Conservation (phyloP, 164 flowering plant genomes). For the Sextonia rubra region DNA sequence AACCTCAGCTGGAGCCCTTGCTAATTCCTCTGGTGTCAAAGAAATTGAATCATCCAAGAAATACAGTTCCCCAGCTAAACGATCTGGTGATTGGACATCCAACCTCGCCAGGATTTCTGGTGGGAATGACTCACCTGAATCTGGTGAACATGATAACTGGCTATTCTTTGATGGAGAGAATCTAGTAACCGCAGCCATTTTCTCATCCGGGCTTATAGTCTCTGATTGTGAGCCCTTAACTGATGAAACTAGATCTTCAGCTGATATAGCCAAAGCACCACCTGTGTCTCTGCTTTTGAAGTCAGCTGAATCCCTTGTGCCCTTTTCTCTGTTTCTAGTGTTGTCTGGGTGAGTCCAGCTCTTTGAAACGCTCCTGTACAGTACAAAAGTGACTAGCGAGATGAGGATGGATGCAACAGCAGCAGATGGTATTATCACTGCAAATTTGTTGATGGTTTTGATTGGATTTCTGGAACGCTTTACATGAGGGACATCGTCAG, state of each 20-base stretch:
- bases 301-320: slow-evolving; percentile 34
- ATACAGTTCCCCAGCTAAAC: slow-evolving; percentile 81
- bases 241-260: slow-evolving; percentile 65
- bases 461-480: slow-evolving; percentile 36
- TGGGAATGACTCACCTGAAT: slow-evolving; percentile 71
- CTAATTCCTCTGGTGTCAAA: slow-evolving; percentile 85
- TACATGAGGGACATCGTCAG: slow-evolving; percentile 24
- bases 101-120: slow-evolving; percentile 59
- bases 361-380: slow-evolving; percentile 49
- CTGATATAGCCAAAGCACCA: slow-evolving; percentile 60
- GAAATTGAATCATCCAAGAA: slow-evolving; percentile 79
- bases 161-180: slow-evolving; percentile 72
- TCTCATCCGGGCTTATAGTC: slow-evolving; percentile 63
- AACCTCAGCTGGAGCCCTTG: slow-evolving; percentile 99
- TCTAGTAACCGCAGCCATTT: slow-evolving; percentile 48
- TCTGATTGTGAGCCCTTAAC: slow-evolving; percentile 79
- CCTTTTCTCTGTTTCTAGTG: slow-evolving; percentile 34
- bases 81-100: slow-evolving; percentile 85
- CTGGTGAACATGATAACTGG: slow-evolving; percentile 84
- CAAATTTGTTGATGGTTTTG: slow-evolving; percentile 52
- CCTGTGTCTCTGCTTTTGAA: slow-evolving; percentile 43
- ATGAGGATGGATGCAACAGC: slow-evolving; percentile 52
- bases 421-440: slow-evolving; percentile 61
- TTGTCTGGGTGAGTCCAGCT: slow-evolving; percentile 22
- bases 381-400: slow-evolving; percentile 58